Base-by-base conservation (phyloP, 768 basidiomycete species). In the Amanita rubescens region DNA sequence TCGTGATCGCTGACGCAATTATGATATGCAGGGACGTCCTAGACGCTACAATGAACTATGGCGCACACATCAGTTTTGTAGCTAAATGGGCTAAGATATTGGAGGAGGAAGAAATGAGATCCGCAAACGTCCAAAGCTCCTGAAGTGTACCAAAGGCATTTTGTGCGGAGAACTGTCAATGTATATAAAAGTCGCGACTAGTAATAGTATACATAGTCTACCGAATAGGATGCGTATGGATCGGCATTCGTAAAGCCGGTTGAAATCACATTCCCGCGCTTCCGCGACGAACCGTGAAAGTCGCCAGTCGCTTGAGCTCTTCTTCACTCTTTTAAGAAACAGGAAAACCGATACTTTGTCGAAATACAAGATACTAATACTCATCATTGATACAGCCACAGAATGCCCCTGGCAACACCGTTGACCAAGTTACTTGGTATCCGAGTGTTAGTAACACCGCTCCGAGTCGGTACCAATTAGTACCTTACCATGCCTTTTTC, bases 51-150 rank as follows among this genome's bases (percentile, higher is more conserved):
- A 64, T 88, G 57, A 83, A 81, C 63, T 84, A 75, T 62, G 75
- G 70, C 25, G 84, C 79, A 0, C 90, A 92, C 58, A 68, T 75
- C 25, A 84, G 82, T 63, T 90, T 90, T 59, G 84, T 89, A 6
- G 75, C 77, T 35, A 81, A 81, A 62, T 83, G 82, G 74, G 70
- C 90, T 35, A 76, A 76, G 53, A 78, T 72, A 58, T 65, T 84
- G 47, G 71, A 73, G 48, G 64, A 64, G 11, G 76, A 79, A 60
- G 68, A 66, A 43, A 67, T 56, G 34, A 54, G 35, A 9, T 53
- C 55, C 17, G 27, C 39, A 3, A 6, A 25, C n/a, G 55, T 58
- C 5, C 15, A 6, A 15, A 27, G 27, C 12, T 25, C 44, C 15
- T 45, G 10, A 45, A 3, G 24, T n/a, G 11, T 9, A 5, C n/a